These are phyloP conservation scores for Straminergon stramineum DNA, from an alignment of 225 moss, liverwort and hornwort species.

Conservation along the genomic window DNA sequence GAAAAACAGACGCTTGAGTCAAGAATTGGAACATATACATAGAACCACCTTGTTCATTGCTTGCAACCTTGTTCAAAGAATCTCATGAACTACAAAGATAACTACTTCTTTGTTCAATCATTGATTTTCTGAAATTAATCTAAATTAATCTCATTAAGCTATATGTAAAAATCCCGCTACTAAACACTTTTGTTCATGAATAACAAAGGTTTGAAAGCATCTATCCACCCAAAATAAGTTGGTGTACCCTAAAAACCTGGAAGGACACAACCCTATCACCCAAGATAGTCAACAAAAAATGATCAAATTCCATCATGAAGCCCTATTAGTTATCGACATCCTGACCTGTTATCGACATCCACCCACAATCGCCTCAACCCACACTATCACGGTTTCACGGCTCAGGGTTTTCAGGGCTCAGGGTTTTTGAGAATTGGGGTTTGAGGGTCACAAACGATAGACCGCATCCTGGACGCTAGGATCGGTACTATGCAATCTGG, in stretches of 20 bases:
- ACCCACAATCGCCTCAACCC: not conserved
- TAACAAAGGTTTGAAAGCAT: not conserved
- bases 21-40: not conserved
- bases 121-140: not conserved
- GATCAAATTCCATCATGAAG: not conserved
- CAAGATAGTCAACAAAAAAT: not conserved
- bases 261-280: not conserved
- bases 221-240: not conserved
- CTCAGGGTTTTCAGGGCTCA: not conserved
- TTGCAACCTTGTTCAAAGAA: not conserved
- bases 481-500: not conserved
- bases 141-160: not conserved
- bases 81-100: not conserved
- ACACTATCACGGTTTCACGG: not conserved
- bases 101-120: not conserved
- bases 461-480: not conserved
- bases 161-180: rapidly evolving
- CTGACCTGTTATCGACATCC: not conserved
- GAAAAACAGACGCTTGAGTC: not conserved
- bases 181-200: not conserved
- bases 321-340: not conserved
- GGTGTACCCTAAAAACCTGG: not conserved
- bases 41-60: rapidly evolving
- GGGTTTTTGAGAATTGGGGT: too few relatives aligned
- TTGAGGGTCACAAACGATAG: not conserved